These are phyloP conservation scores for Globisporangium carolinianum DNA, from an alignment of 352 stramenopile species.

Conservation along the genomic window DNA sequence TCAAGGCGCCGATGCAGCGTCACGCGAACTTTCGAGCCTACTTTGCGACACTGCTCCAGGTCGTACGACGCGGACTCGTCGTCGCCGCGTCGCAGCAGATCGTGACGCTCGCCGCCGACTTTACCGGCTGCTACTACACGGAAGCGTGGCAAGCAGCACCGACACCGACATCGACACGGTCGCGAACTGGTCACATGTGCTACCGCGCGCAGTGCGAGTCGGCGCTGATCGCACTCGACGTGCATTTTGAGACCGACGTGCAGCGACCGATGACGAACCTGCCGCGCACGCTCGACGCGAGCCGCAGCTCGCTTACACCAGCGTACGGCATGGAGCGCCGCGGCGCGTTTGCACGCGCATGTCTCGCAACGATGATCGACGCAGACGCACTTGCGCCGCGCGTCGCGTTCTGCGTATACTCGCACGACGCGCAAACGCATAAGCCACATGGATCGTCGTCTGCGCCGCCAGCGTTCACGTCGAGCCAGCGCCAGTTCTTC, in stretches of 20 bases:
- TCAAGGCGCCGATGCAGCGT: conserved; percentile 14
- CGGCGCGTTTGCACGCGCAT: conserved; percentile 41
- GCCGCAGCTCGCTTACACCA: conserved; percentile 31
- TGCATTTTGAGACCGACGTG: conserved; percentile 46
- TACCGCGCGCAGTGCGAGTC: conserved; percentile 38
- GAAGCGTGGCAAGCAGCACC: conserved; percentile 41
- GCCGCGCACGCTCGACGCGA: conserved; percentile 51
- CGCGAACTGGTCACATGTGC: conserved; percentile 36
- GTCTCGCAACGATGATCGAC: conserved; percentile 64
- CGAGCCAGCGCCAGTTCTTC: conserved; percentile 49
- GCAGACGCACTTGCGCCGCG: conserved; percentile 11
- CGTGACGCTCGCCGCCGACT: conserved; percentile 52
- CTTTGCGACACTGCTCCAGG: conserved; percentile 27
- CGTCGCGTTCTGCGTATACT: conserved; percentile 54
- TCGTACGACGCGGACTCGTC: conserved; percentile 44
- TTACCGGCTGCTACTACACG: conserved; percentile 44
- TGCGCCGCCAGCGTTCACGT: conserved; percentile 28
- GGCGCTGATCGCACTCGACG: conserved; percentile 21
- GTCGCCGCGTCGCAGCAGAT: conserved; percentile 64
- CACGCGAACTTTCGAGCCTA: conserved; percentile 37
- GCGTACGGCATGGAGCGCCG: conserved; percentile 45
- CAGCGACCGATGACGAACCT: conserved; percentile 69
- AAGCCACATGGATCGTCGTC: too few relatives aligned
- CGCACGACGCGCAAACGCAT: conserved; percentile 21
- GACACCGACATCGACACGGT: conserved; percentile 1